These are phyloP conservation scores for Boletus rubroflammeus DNA, from an alignment of 768 basidiomycete species.

Conservation along the genomic window DNA sequence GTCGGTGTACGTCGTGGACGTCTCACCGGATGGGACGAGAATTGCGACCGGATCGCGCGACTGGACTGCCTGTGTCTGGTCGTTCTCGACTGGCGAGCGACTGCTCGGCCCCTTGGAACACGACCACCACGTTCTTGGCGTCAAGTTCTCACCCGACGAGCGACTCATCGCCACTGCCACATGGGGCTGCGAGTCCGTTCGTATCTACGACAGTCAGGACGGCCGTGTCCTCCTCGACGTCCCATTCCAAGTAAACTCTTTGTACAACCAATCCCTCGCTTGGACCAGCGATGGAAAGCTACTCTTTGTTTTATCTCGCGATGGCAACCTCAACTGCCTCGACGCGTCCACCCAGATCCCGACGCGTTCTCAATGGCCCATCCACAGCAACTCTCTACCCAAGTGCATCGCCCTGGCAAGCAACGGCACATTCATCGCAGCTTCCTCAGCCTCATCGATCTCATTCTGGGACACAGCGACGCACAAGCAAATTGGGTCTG, in stretches of 20 bases:
- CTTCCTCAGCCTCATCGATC: not conserved
- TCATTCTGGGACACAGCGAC: not conserved
- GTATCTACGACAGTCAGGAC: not conserved
- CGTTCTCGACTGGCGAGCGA: not conserved
- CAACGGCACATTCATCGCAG: no score
- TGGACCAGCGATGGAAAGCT: not conserved
- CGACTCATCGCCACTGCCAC: not conserved
- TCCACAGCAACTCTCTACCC: not conserved
- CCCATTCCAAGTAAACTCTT: not conserved
- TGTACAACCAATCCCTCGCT: not conserved
- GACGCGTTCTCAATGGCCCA: not conserved
- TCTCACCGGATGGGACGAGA: not conserved
- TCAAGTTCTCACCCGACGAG: not conserved
- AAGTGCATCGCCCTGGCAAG: not conserved
- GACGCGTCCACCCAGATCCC: not conserved
- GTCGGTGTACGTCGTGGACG: not conserved
- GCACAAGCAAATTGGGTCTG: not conserved
- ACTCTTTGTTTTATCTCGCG: not conserved
- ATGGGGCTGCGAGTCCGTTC: not conserved
- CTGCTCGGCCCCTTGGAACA: not conserved
- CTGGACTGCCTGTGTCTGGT: not conserved
- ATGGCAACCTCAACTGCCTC: not conserved
- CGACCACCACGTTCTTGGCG: rapidly evolving
- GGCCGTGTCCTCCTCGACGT: not conserved
- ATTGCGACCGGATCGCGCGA: not conserved